Conservation (phyloP, 2,329 filamentous ascomycete species). For the Scedosporium boydii region DNA sequence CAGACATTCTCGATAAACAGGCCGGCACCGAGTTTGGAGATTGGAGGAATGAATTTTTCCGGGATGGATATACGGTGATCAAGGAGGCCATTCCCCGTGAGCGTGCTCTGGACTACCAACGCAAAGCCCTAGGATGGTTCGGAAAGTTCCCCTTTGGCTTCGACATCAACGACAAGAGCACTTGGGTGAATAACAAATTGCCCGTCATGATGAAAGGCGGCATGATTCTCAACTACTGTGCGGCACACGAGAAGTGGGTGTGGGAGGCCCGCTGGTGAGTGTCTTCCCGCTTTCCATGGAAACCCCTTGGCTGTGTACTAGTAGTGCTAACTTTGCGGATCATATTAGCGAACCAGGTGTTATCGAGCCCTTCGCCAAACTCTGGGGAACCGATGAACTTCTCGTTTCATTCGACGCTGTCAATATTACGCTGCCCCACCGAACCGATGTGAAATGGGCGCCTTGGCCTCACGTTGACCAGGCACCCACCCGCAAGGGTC, state of each 20-base stretch:
- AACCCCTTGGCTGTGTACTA: no score
- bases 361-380: slow-evolving; percentile 26
- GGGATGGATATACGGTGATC: slow-evolving; percentile 33
- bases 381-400: slow-evolving; percentile 29
- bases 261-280: slow-evolving; percentile 23
- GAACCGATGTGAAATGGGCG: slow-evolving; percentile 6
- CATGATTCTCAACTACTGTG: slow-evolving; percentile 19
- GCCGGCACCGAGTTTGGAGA: slow-evolving; percentile 13
- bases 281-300: no score
- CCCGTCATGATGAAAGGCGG: slow-evolving; percentile 22
- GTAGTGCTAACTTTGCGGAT: no score
- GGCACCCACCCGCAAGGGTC: slow-evolving; percentile 15
- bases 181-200: slow-evolving; percentile 24
- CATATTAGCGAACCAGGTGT: slow-evolving; percentile 22
- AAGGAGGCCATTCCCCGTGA: slow-evolving; percentile 33
- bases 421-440: slow-evolving; percentile 28
- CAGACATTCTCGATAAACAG: background rate
- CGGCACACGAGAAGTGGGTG: slow-evolving; percentile 28
- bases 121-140: slow-evolving; percentile 15
- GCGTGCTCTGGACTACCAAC: slow-evolving; percentile 23
- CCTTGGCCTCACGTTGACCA: slow-evolving; percentile 22
- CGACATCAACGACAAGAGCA: slow-evolving; percentile 18
- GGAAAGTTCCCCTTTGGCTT: slow-evolving; percentile 13
- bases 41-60: slow-evolving; percentile 23
- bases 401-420: slow-evolving; percentile 35